These are phyloP conservation scores for Cadophora luteo-olivacea DNA, from an alignment of 2,329 filamentous ascomycete genomes.

Conservation along the genomic window DNA sequence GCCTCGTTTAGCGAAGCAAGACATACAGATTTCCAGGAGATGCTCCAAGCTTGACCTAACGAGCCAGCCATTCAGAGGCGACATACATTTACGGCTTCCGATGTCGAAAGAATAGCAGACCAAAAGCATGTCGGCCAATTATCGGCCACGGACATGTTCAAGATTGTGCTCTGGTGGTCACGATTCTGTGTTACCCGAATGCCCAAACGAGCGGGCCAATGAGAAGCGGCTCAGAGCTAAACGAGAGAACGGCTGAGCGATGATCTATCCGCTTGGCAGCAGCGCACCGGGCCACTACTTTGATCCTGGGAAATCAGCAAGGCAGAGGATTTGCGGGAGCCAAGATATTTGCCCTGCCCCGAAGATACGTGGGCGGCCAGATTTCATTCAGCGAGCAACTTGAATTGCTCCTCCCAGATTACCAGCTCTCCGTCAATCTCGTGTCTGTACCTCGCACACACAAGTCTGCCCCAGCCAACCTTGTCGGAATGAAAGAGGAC, in stretches of 20 bases:
- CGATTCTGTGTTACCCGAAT: background rate
- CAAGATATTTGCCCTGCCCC: background rate
- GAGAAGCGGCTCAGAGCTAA: background rate
- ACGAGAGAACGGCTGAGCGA: background rate
- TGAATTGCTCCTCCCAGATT: slow-evolving; percentile 5
- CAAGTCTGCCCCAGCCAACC: background rate
- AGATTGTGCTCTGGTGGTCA: background rate
- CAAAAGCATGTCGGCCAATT: background rate
- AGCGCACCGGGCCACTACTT: no score
- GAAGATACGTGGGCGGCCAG: background rate
- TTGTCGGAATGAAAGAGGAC: background rate
- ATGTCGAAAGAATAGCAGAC: background rate
- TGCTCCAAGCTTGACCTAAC: background rate
- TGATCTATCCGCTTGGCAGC: no score
- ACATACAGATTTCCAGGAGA: background rate
- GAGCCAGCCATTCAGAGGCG: background rate
- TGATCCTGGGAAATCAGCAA: no score
- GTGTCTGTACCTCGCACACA: slow-evolving; percentile 9
- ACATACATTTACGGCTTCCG: background rate
- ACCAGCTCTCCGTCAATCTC: background rate
- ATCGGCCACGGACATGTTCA: background rate
- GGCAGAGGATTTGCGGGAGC: no score
- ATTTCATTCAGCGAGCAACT: background rate
- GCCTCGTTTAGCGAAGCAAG: background rate
- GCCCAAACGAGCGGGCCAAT: slow-evolving; percentile 8